Base-by-base conservation (phyloP, 176 grass and related monocot genomes). In the Phoenix roebelenii region DNA sequence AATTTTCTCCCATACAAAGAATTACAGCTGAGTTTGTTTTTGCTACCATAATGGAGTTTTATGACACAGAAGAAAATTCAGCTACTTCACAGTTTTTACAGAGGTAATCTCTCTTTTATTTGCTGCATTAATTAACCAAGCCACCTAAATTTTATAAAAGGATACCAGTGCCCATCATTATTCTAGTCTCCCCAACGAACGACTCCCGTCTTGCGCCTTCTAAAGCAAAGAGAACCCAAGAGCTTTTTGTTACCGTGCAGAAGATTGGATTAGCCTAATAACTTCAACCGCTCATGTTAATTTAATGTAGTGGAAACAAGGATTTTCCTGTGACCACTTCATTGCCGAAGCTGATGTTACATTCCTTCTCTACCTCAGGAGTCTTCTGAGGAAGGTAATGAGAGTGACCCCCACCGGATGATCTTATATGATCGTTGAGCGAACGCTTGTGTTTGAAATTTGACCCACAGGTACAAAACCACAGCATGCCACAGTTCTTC, bases 361-460 rank as follows among this genome's bases (percentile, higher is more conserved):
- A 78, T 22, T 68, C 67, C 19, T 62, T 72, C 49, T 53, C 5
- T 25, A 52, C 54, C 20, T 60, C 54, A 61, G 25, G 58, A 69
- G 70, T 60, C 15, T 59, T 17, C 15, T 9, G 22, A 16, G 52
- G 44, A 22, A 50, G 15, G 39, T 2, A n/a, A 50, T 79, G 78
- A 69, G 64, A 6, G 53, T 92, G 93, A 7, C 82, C 29, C 16
- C 64, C 58, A 19, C 87, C 93, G 60, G 91, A 97, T 6, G 87
- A 88, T 0, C 93, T 77, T 52, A 92, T 72, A 68, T 97, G 93
- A 16, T 97, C 93, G 30, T 85, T 97, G 72, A 92, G 87, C 2
- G 93, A 97, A 1, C 93, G 83, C 55, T 97, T 97, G 79, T 97
- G 93, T 73, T 87, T 91, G 81, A 92, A 97, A 74, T 92, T 78